These are phyloP conservation scores for Botrytis fabae DNA, from an alignment of 2,329 filamentous ascomycete genomes.

Conservation along the genomic window DNA sequence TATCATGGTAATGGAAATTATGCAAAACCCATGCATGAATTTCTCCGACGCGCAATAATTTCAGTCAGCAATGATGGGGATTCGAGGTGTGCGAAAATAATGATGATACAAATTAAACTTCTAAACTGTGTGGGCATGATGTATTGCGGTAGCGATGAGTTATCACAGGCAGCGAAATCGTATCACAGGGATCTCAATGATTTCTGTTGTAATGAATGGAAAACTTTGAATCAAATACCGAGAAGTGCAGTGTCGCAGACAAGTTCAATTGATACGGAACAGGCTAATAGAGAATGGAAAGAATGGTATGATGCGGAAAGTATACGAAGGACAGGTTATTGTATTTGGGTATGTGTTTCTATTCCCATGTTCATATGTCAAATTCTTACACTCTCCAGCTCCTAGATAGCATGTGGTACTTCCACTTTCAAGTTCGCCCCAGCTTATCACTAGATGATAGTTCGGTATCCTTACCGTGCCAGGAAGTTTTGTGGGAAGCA, in stretches of 20 bases:
- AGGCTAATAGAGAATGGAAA: slow-evolving; percentile 38
- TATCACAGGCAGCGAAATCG: neutral
- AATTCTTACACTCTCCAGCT: neutral
- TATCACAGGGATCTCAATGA: neutral
- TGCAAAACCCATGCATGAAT: slow-evolving; percentile 27
- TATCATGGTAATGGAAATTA: slow-evolving; percentile 36
- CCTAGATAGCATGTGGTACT: slow-evolving; percentile 7
- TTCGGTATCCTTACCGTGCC: neutral
- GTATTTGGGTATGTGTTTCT: slow-evolving; percentile 44
- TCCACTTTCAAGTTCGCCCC: neutral
- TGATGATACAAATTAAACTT: slow-evolving; percentile 5
- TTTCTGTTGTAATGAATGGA: slow-evolving; percentile 4
- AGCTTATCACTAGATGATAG: slow-evolving; percentile 1
- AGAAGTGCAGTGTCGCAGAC: neutral
- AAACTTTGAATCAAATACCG: neutral
- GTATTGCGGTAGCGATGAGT: neutral
- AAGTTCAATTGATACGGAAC: neutral
- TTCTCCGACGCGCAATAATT: neutral
- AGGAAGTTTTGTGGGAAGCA: slow-evolving; percentile 1
- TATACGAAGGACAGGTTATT: slow-evolving; percentile 44
- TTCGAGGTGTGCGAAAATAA: neutral
- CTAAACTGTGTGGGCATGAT: slow-evolving; percentile 3
- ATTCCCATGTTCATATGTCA: neutral
- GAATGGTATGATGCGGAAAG: slow-evolving; percentile 44
- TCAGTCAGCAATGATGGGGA: neutral